Evolutionary conservation across 2,329 filamentous ascomycete genomes (phyloP).

Genomic region (Microcera coccophila): DNA sequence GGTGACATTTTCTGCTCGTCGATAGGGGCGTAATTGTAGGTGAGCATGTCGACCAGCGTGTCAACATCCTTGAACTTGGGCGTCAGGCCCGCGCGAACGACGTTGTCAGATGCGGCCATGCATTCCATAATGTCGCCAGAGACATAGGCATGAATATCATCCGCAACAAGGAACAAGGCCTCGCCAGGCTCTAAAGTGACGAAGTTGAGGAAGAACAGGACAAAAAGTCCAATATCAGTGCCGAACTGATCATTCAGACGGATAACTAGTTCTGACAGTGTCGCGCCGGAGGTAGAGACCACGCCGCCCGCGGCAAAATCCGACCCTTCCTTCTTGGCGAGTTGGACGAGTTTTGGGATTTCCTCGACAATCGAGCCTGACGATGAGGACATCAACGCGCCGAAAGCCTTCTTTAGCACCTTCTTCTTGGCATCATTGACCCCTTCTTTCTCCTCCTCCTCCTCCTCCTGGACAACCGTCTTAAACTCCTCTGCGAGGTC

Average conservation of each 20-base stretch:
- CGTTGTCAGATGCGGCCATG: conserved; percentile 99
- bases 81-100: conserved; percentile 93
- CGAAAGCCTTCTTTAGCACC: conserved; percentile 71
- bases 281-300: conserved; percentile 61
- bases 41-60: conserved; percentile 85
- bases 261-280: conserved; percentile 71
- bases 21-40: conserved; percentile 92
- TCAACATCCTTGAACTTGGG: conserved; percentile 97
- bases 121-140: conserved; percentile 96
- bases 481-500: conserved; percentile 55
- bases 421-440: conserved; percentile 65
- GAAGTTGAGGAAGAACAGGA: conserved; percentile 96
- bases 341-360: conserved; percentile 64
- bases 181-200: conserved; percentile 84
- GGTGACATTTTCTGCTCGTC: conserved; percentile 91
- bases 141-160: conserved; percentile 95
- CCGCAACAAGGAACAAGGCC: conserved; percentile 91
- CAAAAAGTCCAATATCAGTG: conserved; percentile 85
- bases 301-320: conserved; percentile 74
- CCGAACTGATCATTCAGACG: conserved; percentile 83
- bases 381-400: conserved; percentile 73
- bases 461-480: conserved; percentile 43
- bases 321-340: conserved; percentile 63
- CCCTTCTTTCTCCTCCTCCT: conserved; percentile 36
- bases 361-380: conserved; percentile 53